A percentile compares a stretch with the other conserved stretches of the same genome.
phyloP scores from a whole-genome alignment of 345 rosid genomes.

The Gossypium raimondii region DNA sequence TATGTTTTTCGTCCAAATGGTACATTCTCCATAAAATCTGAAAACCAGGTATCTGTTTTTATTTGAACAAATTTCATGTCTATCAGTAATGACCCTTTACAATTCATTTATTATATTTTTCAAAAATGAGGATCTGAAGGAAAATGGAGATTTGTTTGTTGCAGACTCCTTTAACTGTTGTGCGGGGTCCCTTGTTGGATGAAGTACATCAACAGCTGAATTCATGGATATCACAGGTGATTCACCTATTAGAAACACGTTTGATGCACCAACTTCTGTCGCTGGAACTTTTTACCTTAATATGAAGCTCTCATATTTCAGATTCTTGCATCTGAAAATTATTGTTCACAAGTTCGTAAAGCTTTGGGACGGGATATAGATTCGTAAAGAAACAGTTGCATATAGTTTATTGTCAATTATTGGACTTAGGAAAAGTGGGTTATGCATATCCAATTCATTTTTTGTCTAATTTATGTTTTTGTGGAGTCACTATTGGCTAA shows the following conservation, averaged over 20 bases:
- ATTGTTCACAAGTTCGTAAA: background rate
- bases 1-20: conserved; percentile 88
- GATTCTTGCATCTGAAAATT: background rate
- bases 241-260: conserved; percentile 10
- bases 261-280: conserved; percentile 10
- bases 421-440: background rate
- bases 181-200: conserved; percentile 77
- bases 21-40: conserved; percentile 40
- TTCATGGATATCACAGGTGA: conserved; percentile 89
- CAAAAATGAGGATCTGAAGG: conserved; percentile 7
- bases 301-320: background rate
- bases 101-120: background rate
- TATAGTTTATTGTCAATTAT: background rate
- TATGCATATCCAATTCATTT: background rate
- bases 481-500: background rate
- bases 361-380: background rate
- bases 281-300: conserved; percentile 5
- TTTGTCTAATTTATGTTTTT: conserved; percentile 6
- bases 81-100: conserved; percentile 4
- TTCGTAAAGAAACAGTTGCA: background rate
- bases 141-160: conserved; percentile 24
- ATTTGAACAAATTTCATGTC: background rate
- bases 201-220: conserved; percentile 74
- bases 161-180: conserved; percentile 55
- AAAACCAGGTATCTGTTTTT: conserved; percentile 45